Percentiles rank a stretch among this genome's conserved stretches.
These are phyloP conservation scores for Sparassis latifolia DNA, from an alignment of 1,284 basidiomycete species.

Conservation along the genomic window DNA sequence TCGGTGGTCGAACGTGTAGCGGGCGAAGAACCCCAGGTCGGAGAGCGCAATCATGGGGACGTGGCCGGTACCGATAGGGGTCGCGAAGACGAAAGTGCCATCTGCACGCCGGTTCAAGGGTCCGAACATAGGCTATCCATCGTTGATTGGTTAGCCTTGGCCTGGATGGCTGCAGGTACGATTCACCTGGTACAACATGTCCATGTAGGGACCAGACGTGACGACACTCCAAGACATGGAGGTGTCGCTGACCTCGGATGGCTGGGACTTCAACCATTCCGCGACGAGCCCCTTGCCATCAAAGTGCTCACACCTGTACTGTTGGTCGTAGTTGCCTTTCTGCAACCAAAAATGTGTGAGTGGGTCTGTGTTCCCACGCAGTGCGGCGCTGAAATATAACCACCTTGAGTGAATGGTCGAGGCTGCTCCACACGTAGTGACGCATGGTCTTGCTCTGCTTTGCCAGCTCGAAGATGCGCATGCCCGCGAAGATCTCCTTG, in stretches of 20 bases:
- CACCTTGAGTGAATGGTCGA: slow-evolving; percentile 40
- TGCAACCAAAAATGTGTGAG: slow-evolving; percentile 5
- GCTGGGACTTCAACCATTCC: slow-evolving; percentile 14
- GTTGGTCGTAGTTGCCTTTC: slow-evolving; percentile 28
- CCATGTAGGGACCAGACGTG: slow-evolving; percentile 28
- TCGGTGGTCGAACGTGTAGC: slow-evolving; percentile 38
- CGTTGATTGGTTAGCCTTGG: slow-evolving; percentile 5
- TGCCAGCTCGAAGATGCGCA: slow-evolving; percentile 40
- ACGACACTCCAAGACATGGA: slow-evolving; percentile 25
- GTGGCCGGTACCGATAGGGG: slow-evolving; percentile 20
- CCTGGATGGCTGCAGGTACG: neutral
- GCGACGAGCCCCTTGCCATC: slow-evolving; percentile 14
- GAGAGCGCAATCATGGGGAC: slow-evolving; percentile 26
- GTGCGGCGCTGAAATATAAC: slow-evolving; percentile 4
- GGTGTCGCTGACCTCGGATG: slow-evolving; percentile 12
- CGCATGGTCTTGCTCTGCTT: slow-evolving; percentile 30
- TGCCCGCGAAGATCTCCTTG: slow-evolving; percentile 33
- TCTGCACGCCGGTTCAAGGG: slow-evolving; percentile 22
- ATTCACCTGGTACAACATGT: slow-evolving; percentile 27
- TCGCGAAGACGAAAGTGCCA: slow-evolving; percentile 24
- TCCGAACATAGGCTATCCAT: slow-evolving; percentile 17
- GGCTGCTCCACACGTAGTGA: slow-evolving; percentile 38
- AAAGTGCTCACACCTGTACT: slow-evolving; percentile 19
- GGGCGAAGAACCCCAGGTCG: slow-evolving; percentile 30
- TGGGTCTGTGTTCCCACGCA: neutral